phyloP scores from a whole-genome alignment of 805 yeast genomes.

The Wickerhamomyces ciferrii region DNA sequence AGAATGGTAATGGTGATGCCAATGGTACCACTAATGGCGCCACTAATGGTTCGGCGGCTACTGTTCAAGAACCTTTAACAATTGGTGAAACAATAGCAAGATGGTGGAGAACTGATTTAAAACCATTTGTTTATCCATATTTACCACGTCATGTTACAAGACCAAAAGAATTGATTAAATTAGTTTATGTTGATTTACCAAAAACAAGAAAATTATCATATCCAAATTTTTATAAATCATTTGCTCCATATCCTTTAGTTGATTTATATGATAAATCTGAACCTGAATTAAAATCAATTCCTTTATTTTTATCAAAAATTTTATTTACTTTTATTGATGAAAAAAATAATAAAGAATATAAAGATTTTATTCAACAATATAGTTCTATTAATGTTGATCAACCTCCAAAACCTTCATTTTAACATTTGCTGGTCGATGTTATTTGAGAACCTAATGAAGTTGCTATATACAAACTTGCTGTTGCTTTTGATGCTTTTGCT shows the following conservation, averaged over 20 bases:
- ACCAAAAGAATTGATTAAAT: constrained; percentile 10
- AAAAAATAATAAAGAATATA: not conserved
- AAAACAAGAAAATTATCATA: constrained; percentile 1
- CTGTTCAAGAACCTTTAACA: not conserved
- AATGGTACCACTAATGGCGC: no score
- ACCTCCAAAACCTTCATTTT: not conserved
- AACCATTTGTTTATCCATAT: constrained; percentile 12
- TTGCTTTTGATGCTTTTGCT: no score
- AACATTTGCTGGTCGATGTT: no score
- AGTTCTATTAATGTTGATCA: not conserved
- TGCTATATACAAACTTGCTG: no score
- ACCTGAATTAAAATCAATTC: constrained; percentile 23
- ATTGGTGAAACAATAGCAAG: constrained; percentile 2
- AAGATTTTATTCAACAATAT: not conserved
- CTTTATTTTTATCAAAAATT: constrained; percentile 25
- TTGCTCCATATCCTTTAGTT: constrained; percentile 5
- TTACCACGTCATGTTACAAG: constrained; percentile 4
- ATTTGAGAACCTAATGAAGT: no score
- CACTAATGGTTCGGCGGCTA: not conserved
- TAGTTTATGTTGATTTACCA: constrained; percentile 6
- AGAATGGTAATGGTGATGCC: no score
- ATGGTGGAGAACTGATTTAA: constrained; percentile 15
- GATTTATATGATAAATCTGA: constrained; percentile 12
- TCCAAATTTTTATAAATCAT: constrained; percentile 3
- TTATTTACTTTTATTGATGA: not conserved